Base-by-base conservation (phyloP, 2,329 filamentous ascomycete species). In the Talaromyces sp. region DNA sequence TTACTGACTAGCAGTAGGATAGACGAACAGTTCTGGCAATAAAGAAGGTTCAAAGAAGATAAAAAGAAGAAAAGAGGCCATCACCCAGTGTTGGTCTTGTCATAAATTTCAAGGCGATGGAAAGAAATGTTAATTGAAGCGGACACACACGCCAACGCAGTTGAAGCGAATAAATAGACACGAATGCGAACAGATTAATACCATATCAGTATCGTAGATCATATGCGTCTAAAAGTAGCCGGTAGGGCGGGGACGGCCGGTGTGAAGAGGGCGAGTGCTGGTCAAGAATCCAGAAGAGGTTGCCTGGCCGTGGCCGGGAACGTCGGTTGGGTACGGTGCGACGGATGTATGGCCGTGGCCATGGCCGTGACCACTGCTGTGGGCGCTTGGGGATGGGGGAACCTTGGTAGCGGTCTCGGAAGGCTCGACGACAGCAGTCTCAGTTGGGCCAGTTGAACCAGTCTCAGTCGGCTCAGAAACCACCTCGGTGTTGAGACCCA, bases 221-320 rank as follows among this genome's bases (percentile, higher is more conserved):
- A 63, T n/a, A 17, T 56, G 56, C 22, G 29, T 53, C 62, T 59
- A 64, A 31, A 59, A 59, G 53, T 59, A 64, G 17, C 62, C 53
- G 31, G 40, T 59, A 29, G 59, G 64, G 27, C 25, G 51, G 17
- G 29, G 47, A 36, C 22, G 73, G 67, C 68, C 67, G 43, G 71
- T 70, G 58, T 71, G 69, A 66, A 68, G 66, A 36, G 69, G 51
- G 47, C 58, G 58, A 58, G 69, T 70, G 67, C 73, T 76, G 62
- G 76, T 77, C 62, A 69, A 65, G 68, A 76, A 77, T 51, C 76
- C 70, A 59, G 72, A 73, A 63, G 71, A 70, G 53, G 69, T 68
- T 15, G 69, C 31, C 22, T 51, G 53, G 36, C 38, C 56, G n/a
- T 43, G 13, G 6, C 56, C 22, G 8, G 56, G 56, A 45, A n/a